phyloP scores from a whole-genome alignment of 2,329 filamentous ascomycete genomes.

The Alternaria novae-zelandiae region DNA sequence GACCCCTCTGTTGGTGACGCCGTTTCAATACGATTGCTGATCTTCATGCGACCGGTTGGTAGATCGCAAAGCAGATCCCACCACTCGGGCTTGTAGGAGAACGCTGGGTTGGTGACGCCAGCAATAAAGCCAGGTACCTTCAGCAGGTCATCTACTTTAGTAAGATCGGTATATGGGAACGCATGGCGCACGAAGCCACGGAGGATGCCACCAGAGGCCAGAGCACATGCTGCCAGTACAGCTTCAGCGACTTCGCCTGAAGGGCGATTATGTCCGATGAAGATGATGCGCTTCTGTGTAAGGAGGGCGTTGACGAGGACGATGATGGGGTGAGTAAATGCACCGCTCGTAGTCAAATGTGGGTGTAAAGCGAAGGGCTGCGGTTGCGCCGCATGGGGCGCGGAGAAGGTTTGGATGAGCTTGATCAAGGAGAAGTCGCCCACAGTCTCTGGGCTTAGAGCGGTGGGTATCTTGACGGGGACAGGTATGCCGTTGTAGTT shows the following conservation, averaged over 20 bases:
- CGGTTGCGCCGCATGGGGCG: conserved; percentile 78
- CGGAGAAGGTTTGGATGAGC: conserved; percentile 92
- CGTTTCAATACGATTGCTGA: conserved; percentile 84
- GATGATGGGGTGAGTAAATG: conserved; percentile 90
- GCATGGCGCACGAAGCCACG: conserved; percentile 94
- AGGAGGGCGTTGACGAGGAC: conserved; percentile 92
- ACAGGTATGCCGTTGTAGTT: conserved; percentile 97
- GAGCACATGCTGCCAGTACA: conserved; percentile 93
- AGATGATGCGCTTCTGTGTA: conserved; percentile 95
- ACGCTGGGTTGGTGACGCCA: conserved; percentile 95
- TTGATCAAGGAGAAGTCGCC: conserved; percentile 98
- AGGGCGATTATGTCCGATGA: conserved; percentile 91
- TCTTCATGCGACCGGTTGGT: conserved; percentile 90
- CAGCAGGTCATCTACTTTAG: conserved; percentile 94
- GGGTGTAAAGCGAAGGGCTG: conserved; percentile 86
- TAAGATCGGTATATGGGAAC: conserved; percentile 97
- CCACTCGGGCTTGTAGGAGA: conserved; percentile 94
- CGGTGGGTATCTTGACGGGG: conserved; percentile 93
- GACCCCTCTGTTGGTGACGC: conserved; percentile 84
- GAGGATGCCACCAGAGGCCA: conserved; percentile 90
- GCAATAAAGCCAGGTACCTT: conserved; percentile 98
- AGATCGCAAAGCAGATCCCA: conserved; percentile 97
- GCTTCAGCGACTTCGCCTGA: conserved; percentile 96
- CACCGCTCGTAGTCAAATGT: conserved; percentile 90
- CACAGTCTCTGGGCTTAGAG: conserved; percentile 92